phyloP scores from a whole-genome alignment of 2,329 filamentous ascomycete genomes.

The Myriosclerotinia scirpicola region DNA sequence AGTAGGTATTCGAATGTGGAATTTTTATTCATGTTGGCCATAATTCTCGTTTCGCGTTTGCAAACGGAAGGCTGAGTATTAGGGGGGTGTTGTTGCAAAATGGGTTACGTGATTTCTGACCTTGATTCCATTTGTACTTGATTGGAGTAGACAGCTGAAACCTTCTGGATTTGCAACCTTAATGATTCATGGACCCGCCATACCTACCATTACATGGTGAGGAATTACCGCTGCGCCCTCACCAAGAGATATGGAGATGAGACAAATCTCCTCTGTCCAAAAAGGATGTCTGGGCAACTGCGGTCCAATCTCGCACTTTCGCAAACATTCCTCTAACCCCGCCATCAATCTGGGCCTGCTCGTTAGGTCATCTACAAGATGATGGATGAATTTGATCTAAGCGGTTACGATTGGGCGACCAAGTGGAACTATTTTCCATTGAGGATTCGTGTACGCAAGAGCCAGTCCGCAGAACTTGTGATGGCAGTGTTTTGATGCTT shows the following conservation, averaged over 20 bases:
- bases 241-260: constrained; percentile 10
- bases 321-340: constrained; percentile 7
- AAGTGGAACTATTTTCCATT: constrained; percentile 11
- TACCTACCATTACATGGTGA: not conserved
- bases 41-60: constrained; percentile 4
- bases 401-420: constrained; percentile 4
- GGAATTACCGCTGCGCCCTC: constrained; percentile 21
- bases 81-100: constrained; percentile 6
- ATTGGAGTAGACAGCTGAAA: constrained; percentile 18
- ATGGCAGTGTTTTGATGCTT: constrained; percentile 9
- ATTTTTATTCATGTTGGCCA: not conserved
- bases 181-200: not conserved
- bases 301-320: constrained; percentile 1
- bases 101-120: not conserved
- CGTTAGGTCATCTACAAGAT: not conserved
- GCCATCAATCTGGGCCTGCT: constrained; percentile 3
- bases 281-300: not conserved
- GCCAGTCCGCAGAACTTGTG: constrained; percentile 9
- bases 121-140: not conserved
- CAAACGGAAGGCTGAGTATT: constrained; percentile 22
- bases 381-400: not conserved
- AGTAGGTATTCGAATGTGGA: not conserved
- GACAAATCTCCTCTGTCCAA: not conserved
- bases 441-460: constrained; percentile 16
- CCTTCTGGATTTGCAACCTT: constrained; percentile 3